Evolutionary conservation across 768 basidiomycete species (phyloP), one percentile per base, ranked within the genome.

Genomic region (Russula vinacea): DNA sequence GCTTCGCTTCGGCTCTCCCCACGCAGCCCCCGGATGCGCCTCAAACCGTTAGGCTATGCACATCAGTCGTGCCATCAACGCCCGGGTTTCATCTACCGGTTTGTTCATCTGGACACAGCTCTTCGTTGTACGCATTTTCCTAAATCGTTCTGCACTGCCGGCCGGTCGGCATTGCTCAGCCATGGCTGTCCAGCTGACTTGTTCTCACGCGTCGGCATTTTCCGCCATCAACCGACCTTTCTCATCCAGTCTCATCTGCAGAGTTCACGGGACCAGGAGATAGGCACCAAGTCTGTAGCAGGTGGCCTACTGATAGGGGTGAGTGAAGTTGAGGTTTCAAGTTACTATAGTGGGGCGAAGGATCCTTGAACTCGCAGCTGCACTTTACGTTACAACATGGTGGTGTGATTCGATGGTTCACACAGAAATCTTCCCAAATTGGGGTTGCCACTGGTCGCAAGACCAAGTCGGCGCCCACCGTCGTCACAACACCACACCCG

Each of bases 231-330:
- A 29, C 29, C 51, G 5, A 29, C 26, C 44, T 49, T 35, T 47
- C 14, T 29, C n/a, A 26, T 16, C 42, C 35, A 45, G 33, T 24
- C n/a, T 35, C 33, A 37, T 35, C 35, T 35, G 22, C 17, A 26
- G 9, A 11, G 29, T 5, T 19, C 53, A 9, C 22, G 11, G 45
- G 24, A 16, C 26, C 13, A 49, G 24, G 24, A 5, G 35, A 8
- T 1, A 7, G 35, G 35, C 6, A 35, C 35, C 35, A 35, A 8
- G 35, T 35, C 35, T 7, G 10, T 35, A 35, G 35, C 35, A 35
- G 35, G 6, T 8, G 6, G 35, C 70, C 91, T 64, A 14, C 77
- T 29, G 29, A 29, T 29, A 29, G 29, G 29, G 29, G 29, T 29
- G 29, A 29, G 29, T 29, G 29, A 5, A 29, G 29, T 29, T 29